Base-by-base conservation (phyloP, 257 asterid species). In the Lavandula angustifolia region DNA sequence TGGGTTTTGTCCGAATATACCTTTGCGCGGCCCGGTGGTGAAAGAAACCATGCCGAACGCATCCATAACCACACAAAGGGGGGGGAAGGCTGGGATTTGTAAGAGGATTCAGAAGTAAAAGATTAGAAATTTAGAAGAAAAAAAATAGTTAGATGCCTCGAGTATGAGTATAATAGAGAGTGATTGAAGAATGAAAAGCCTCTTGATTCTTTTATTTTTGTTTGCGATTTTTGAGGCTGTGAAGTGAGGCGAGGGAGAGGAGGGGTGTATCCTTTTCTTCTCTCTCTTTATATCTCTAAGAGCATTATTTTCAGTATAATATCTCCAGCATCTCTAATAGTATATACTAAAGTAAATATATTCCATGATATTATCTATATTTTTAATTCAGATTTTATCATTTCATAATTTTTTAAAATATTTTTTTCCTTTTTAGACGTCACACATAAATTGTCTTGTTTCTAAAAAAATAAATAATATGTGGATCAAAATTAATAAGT, bases 11-110 rank as follows among this genome's bases (percentile, higher is more conserved):
- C 32, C 0, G 61, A 58, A 67, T 79, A 74, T 73, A 80, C 82
- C 85, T 80, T 76, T 71, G 60, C 82, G 82, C 68, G 70, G 80
- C 59, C 71, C 81, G 37, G 75, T 34, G 72, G 67, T 68, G 63
- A 73, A 78, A 70, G 54, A 73, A 43, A 54, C 78, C 79, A 78
- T 75, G 59, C 60, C 70, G 41, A 70, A 57, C 22, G 73, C 73
- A 75, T 74, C 72, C 79, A 76, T 76, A 63, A 32, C 54, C 78
- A 54, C 51, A 60, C 52, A 14, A 34, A 62, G 10, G 34, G n/a
- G 32, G 10, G 16, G 11, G 31, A 60, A 42, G 60, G 70, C 66
- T 47, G 42, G 55, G 41, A 34, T 61, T 37, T 46, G 50, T 5
- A 37, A 14, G 49, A 14, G 49, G 73, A 72, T 75, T 71, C 67